Base-by-base conservation (phyloP, 768 basidiomycete species). In the Tylopilus intermedius region DNA sequence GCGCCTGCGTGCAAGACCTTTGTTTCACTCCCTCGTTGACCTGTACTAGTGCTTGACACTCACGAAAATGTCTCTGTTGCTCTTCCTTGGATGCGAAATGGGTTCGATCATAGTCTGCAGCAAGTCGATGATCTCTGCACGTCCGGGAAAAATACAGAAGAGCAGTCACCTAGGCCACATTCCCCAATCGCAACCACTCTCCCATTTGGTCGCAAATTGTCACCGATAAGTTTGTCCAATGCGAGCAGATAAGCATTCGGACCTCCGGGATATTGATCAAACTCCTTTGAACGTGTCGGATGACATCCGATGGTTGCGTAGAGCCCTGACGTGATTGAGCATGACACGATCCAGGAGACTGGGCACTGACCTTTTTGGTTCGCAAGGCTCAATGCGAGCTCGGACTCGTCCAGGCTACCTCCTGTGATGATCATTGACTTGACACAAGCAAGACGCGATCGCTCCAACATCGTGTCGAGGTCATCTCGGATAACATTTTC, bases 221-320 rank as follows among this genome's bases (percentile, higher is more conserved):
- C 60, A 24, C 64, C 65, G 18, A 88, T 76, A 3, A 90, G 62
- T 24, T 71, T 63, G 53, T 83, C 80, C 29, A 92, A 71, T 15
- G 76, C 80, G 8, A 69, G 55, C 10, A 90, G 66, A 62, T 91
- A 92, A 3, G 72, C 81, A 1, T 79, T 76, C 0, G 79, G 77
- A 0, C 87, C 87, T 13, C 67, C 76, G 2, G 70, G 66, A 62
- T 76, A 76, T 50, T 72, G 67, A 32, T 84, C 83, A 51, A 90
- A 88, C 63, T 91, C 86, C 7, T 58, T 67, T 1, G 84, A 80
- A 18, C 86, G 83, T 14, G 88, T 90, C 0, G 90, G 90, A 67
- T 92, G 90, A 54, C 86, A 85, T 18, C 90, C 90, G 8, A 84
- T 79, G 1, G 90, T 91, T 15, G 84, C 80, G 63, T 82, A 88